Evolutionary conservation across 163 green algal species (phyloP).

Genomic region (Scenedesmus sp.): DNA sequence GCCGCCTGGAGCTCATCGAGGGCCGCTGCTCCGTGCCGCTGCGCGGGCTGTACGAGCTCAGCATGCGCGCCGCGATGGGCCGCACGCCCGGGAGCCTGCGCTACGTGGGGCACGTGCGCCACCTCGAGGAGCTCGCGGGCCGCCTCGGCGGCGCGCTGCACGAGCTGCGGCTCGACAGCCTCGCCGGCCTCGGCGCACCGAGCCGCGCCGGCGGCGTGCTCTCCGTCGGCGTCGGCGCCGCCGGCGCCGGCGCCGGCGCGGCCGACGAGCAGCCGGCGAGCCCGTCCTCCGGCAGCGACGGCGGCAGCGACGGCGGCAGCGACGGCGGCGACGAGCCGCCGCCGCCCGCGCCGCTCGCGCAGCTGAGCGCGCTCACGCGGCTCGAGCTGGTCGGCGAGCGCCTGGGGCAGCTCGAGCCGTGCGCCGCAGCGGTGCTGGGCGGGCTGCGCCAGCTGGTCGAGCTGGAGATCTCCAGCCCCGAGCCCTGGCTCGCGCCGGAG

Average conservation of each 20-base stretch:
- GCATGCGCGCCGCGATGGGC: constrained; percentile 33
- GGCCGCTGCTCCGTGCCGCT: constrained; percentile 33
- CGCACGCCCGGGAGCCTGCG: constrained; percentile 22
- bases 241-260: background rate
- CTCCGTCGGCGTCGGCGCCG: background rate
- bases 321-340: background rate
- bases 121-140: constrained; percentile 35
- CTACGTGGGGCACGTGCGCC: constrained; percentile 24
- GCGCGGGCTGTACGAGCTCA: constrained; percentile 32
- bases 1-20: constrained; percentile 20
- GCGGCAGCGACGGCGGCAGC: background rate
- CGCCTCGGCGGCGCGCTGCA: constrained; percentile 30
- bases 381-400: constrained; percentile 21
- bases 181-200: background rate
- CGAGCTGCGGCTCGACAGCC: constrained; percentile 32
- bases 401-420: constrained; percentile 19
- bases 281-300: background rate
- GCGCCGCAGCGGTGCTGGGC: background rate
- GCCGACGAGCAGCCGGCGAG: background rate
- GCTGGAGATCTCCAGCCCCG: constrained; percentile 8
- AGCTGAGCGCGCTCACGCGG: constrained; percentile 15
- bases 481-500: constrained; percentile 22
- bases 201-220: background rate
- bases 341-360: background rate
- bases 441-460: background rate